Evolutionary conservation across 1,139 yeast genomes (phyloP), one percentile per base, ranked within the genome.

Genomic region (Nakaseomyces uthaithaninus): DNA sequence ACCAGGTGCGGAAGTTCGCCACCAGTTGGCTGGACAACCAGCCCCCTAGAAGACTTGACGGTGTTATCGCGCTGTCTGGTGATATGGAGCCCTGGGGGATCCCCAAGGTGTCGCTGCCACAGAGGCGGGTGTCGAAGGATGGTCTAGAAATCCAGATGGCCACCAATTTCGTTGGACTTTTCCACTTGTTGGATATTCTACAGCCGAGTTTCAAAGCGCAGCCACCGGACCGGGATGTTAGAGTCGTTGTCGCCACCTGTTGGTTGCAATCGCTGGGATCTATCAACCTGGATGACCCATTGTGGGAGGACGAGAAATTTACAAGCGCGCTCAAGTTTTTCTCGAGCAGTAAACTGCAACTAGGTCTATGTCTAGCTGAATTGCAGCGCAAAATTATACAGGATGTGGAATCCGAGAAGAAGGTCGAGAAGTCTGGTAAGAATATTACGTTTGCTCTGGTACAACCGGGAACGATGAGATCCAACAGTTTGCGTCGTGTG

Each of bases 171-270:
- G 70, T 81, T 41, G 82, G 80, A 5, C 89, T 86, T 54, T 84
- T 67, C 62, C 96, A 87, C 58, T 67, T 91, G 27, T 65, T 91
- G 45, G 83, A 85, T 2, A 65, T 91, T 28, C 62, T 91, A 44
- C 74, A 79, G 10, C 98, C 98, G 0, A 74, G 94, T 15, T 66
- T 91, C 41, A 74, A 83, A 46, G 80, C 80, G 1, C 98, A 91
- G 62, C 94, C 96, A 1, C 86, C 95, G 0, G 97, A 87, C 60
- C 71, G 98, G 51, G 97, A 89, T 55, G 95, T 91, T 2, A 68
- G 96, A 36, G 75, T 91, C 4, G 61, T 91, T 10, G 51, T 86
- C 23, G 74, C 91, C 0, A 73, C 85, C 1, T 91, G 98, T 61
- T 67, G 85, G 43, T 67, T 86, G 5, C 89, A 84, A 50, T 74